These are phyloP conservation scores for Hanseniaspora lindneri DNA, from an alignment of 805 yeast species.

Conservation along the genomic window DNA sequence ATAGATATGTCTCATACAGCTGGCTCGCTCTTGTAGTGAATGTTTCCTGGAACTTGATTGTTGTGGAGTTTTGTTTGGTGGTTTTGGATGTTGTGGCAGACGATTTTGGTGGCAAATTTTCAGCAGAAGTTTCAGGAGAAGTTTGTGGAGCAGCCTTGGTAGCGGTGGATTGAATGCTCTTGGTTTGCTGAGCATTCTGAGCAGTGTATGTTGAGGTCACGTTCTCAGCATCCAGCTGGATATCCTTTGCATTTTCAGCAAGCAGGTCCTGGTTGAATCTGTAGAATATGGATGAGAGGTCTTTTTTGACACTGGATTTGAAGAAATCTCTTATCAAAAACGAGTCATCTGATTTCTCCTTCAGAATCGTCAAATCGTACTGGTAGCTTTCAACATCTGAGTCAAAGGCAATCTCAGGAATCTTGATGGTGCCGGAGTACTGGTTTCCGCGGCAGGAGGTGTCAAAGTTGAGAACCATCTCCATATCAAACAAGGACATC, in stretches of 20 bases:
- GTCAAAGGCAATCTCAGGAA: slow-evolving; percentile 93
- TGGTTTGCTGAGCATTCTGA: slow-evolving; percentile 29
- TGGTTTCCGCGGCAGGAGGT: slow-evolving; percentile 34
- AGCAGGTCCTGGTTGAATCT: slow-evolving; percentile 72
- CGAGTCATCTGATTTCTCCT: slow-evolving; percentile 36
- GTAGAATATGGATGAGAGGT: slow-evolving; percentile 45
- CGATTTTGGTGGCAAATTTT: slow-evolving; percentile 26
- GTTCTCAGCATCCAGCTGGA: slow-evolving; percentile 66
- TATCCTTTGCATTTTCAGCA: slow-evolving; percentile 64
- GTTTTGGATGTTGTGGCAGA: no score
- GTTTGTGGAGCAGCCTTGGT: no score
- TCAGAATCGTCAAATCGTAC: slow-evolving; percentile 58
- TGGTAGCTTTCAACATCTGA: slow-evolving; percentile 76
- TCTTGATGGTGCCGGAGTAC: slow-evolving; percentile 58
- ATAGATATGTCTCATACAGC: slow-evolving; percentile 62
- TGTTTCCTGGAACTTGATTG: slow-evolving; percentile 60
- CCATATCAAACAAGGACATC: slow-evolving; percentile 77
- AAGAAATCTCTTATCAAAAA: slow-evolving; percentile 33
- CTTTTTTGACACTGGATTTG: slow-evolving; percentile 33
- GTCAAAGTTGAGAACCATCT: slow-evolving; percentile 46
- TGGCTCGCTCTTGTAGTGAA: slow-evolving; percentile 86
- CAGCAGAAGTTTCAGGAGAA: slow-evolving; percentile 15
- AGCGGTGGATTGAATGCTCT: background rate
- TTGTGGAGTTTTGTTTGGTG: slow-evolving; percentile 70
- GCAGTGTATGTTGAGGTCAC: slow-evolving; percentile 46